These are phyloP conservation scores for Sporothrix pseudoabietina DNA, from an alignment of 2,329 filamentous ascomycete genomes.

Conservation along the genomic window DNA sequence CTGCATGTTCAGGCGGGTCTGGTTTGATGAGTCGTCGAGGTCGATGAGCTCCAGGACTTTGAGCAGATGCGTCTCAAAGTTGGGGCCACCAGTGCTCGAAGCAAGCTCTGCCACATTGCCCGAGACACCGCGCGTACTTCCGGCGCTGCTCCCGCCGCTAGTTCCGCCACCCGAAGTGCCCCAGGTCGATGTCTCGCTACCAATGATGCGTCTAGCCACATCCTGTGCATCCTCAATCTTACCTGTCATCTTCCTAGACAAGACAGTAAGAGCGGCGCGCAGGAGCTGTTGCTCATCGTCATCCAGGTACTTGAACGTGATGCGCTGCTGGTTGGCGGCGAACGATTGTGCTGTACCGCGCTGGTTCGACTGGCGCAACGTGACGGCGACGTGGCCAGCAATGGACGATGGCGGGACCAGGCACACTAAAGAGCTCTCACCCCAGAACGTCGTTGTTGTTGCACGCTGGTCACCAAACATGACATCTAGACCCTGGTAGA, in stretches of 20 bases:
- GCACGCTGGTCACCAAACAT: slow-evolving; percentile 72
- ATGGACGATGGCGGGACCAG: slow-evolving; percentile 70
- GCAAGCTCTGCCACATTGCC: slow-evolving; percentile 46
- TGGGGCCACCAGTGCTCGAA: slow-evolving; percentile 41
- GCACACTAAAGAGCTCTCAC: slow-evolving; percentile 76
- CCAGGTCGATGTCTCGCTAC: slow-evolving; percentile 51
- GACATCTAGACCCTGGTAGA: slow-evolving; percentile 75
- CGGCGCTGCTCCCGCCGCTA: slow-evolving; percentile 45
- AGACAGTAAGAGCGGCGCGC: slow-evolving; percentile 65
- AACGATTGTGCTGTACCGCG: slow-evolving; percentile 41
- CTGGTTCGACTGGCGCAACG: slow-evolving; percentile 59
- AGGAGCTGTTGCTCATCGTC: slow-evolving; percentile 70
- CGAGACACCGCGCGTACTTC: slow-evolving; percentile 43
- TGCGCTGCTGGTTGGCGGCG: slow-evolving; percentile 46
- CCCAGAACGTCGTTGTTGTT: slow-evolving; percentile 78
- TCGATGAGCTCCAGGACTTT: slow-evolving; percentile 78
- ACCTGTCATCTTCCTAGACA: slow-evolving; percentile 62
- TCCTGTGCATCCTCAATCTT: slow-evolving; percentile 63
- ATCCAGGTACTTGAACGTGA: slow-evolving; percentile 72
- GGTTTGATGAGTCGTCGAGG: slow-evolving; percentile 70
- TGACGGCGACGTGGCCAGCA: slow-evolving; percentile 70
- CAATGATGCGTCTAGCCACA: slow-evolving; percentile 63
- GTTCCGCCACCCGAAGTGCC: slow-evolving; percentile 41
- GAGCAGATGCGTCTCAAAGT: slow-evolving; percentile 69
- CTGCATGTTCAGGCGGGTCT: slow-evolving; percentile 67